Evolutionary conservation across 1,284 basidiomycete species (phyloP), one percentile per base, ranked within the genome.

Genomic region (Ceratobasidium sp.): DNA sequence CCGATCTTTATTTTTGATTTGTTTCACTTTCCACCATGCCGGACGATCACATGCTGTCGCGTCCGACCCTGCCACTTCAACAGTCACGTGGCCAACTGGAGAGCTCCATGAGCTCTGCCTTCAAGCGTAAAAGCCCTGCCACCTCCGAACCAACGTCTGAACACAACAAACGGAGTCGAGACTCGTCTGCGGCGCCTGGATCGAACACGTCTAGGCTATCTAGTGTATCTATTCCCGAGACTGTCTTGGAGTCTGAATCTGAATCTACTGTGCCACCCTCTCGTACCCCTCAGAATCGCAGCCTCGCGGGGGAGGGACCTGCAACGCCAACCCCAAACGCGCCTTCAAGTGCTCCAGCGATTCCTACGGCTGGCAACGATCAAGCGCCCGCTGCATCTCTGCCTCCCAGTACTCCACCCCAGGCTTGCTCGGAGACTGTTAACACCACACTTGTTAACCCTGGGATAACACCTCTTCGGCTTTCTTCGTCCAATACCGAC

Each of bases 211-310:
- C 53, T 34, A n/a, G 29, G 5, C 27, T 54, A 27, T 22, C 53
- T 14, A 54, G 24, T 9, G 16, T 54, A n/a, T 54, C 53, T 54
- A 24, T n/a, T 34, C 58, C 24, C 58, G 58, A 61, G 34, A 61
- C 58, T 37, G 22, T 61, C 58, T 43, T 61, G 34, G 58, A 61
- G 58, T 13, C 24, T 43, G 24, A 61, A 27, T 16, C 8, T 0
- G 24, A 61, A 19, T 24, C 58, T 29, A 8, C 29, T n/a, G 53
- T 29, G 37, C 24, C 24, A 19, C 39, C 39, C 5, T 19, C 16
- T 61, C 58, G 58, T 29, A 14, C 58, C 4, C 29, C 58, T 14
- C 34, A 11, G 14, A 24, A 29, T 19, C 51, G 39, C 9, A n/a
- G 39, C 7, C 39, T 41, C 22, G 58, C 19, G 16, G 1, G n/a